Percentiles rank a stretch among this genome's conserved stretches.
Conservation (phyloP, 805 yeast genomes). For the Isabelozyma rhagii region DNA sequence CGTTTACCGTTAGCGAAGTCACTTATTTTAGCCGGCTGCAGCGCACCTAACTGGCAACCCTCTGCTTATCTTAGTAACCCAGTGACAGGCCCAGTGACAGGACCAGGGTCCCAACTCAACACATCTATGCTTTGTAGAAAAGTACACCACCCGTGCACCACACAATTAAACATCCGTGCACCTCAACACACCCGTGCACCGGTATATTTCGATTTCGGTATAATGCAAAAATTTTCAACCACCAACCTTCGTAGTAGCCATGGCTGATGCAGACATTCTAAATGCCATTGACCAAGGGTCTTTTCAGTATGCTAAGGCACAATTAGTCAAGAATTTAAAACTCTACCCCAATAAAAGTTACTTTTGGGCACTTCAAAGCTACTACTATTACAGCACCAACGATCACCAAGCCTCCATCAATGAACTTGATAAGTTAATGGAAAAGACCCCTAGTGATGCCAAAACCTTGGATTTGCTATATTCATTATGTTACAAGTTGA, state of each 20-base stretch:
- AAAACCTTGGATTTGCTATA: slow-evolving; percentile 48
- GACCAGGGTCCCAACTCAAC: too few species aligned
- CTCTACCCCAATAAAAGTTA: slow-evolving; percentile 58
- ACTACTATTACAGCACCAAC: slow-evolving; percentile 31
- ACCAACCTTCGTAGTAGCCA: neutral
- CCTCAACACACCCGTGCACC: neutral
- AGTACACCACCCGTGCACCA: neutral
- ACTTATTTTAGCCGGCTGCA: too few species aligned
- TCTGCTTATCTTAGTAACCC: too few species aligned
- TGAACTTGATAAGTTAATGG: slow-evolving; percentile 22
- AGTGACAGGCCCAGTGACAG: too few species aligned
- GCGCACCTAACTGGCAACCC: too few species aligned
- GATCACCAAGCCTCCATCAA: slow-evolving; percentile 28
- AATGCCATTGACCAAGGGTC: slow-evolving; percentile 52
- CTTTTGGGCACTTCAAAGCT: slow-evolving; percentile 45
- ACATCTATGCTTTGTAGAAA: too few species aligned
- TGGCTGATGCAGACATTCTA: slow-evolving; percentile 25
- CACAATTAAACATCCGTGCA: neutral
- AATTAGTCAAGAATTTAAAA: slow-evolving; percentile 45
- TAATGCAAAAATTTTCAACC: neutral
- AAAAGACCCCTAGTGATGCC: slow-evolving; percentile 52
- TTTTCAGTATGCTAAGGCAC: slow-evolving; percentile 49
- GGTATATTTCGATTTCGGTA: neutral
- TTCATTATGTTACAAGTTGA: slow-evolving; percentile 40
- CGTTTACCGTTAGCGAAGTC: too few species aligned